Percentiles rank a stretch among this genome's conserved stretches.
Conservation (phyloP, 257 asterid species). For the Ophiorrhiza pumila region DNA sequence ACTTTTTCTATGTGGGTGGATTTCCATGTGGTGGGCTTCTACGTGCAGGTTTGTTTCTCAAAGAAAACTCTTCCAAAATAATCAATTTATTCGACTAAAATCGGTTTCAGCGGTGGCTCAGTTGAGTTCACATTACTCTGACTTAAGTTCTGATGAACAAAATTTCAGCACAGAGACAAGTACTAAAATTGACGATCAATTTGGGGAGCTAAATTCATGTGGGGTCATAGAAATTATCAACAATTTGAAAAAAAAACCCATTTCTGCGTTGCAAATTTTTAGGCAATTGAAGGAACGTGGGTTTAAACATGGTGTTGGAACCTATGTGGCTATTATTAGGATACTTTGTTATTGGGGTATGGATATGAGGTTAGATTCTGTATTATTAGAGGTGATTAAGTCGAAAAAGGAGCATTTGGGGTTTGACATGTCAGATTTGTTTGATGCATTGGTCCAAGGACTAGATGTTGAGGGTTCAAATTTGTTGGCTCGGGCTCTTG, state of each 20-base stretch:
- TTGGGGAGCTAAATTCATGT: conserved; percentile 29
- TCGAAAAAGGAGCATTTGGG: conserved; percentile 32
- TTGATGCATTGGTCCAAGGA: conserved; percentile 58
- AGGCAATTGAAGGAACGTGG: conserved; percentile 42
- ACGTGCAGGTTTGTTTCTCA: conserved; percentile 44
- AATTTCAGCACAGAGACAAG: conserved; percentile 3
- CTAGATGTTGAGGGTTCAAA: conserved; percentile 36
- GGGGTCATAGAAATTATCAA: conserved; percentile 56
- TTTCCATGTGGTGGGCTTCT: conserved; percentile 53
- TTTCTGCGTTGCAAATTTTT: conserved; percentile 48
- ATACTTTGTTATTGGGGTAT: conserved; percentile 58
- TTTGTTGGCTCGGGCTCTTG: conserved; percentile 48
- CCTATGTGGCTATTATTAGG: conserved; percentile 59
- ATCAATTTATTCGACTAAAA: conserved; percentile 35
- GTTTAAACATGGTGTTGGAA: conserved; percentile 44
- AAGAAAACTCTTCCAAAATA: conserved; percentile 24
- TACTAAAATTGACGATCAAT: conserved; percentile 8
- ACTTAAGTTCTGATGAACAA: conserved; percentile 50
- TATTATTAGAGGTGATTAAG: conserved; percentile 48
- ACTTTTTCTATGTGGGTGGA: not conserved
- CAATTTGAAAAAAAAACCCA: conserved; percentile 45
- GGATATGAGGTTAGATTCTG: conserved; percentile 43
- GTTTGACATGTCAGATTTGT: conserved; percentile 54
- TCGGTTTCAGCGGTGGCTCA: conserved; percentile 60
- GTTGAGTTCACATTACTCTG: conserved; percentile 46